A percentile compares a stretch with the other conserved stretches of the same genome.
These are phyloP conservation scores for Ophiosphaerella korrae DNA, from an alignment of 2,329 filamentous ascomycete species.

Conservation along the genomic window DNA sequence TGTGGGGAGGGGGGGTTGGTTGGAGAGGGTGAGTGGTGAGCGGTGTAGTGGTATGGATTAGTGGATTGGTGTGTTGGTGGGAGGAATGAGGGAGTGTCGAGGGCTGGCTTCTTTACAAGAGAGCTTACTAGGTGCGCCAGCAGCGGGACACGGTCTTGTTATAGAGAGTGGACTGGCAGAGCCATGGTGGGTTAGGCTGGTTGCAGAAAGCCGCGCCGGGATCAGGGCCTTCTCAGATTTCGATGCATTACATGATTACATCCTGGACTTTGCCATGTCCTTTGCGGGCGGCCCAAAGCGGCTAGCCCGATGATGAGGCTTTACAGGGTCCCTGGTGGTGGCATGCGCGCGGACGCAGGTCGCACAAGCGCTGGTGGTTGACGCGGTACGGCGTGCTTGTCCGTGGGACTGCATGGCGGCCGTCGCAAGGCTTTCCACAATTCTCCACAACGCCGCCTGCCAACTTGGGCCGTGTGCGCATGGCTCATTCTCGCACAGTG, in stretches of 20 bases:
- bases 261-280: slow-evolving; percentile 14
- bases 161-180: slow-evolving; percentile 18
- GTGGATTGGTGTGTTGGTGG: background rate
- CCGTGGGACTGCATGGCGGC: too few species aligned
- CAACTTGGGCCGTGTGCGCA: too few species aligned
- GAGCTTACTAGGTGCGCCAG: slow-evolving; percentile 12
- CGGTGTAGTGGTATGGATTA: too few species aligned
- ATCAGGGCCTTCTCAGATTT: slow-evolving; percentile 23
- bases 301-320: slow-evolving; percentile 7
- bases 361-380: background rate
- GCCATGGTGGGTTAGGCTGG: slow-evolving; percentile 6
- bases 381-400: too few species aligned
- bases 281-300: slow-evolving; percentile 11
- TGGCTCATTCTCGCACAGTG: too few species aligned
- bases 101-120: slow-evolving; percentile 1
- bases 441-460: too few species aligned
- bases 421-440: too few species aligned
- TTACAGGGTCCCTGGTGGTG: slow-evolving; percentile 23
- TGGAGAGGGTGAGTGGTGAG: too few species aligned
- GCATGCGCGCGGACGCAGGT: background rate
- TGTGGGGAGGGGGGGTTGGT: too few species aligned
- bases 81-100: background rate
- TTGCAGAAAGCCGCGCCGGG: slow-evolving; percentile 15
- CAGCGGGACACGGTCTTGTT: slow-evolving; percentile 21
- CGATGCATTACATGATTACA: slow-evolving; percentile 1